A percentile compares a stretch with the other conserved stretches of the same genome.
Conservation (phyloP, 371 early-diverging fungal genomes). For the Umbelopsis sp. region DNA sequence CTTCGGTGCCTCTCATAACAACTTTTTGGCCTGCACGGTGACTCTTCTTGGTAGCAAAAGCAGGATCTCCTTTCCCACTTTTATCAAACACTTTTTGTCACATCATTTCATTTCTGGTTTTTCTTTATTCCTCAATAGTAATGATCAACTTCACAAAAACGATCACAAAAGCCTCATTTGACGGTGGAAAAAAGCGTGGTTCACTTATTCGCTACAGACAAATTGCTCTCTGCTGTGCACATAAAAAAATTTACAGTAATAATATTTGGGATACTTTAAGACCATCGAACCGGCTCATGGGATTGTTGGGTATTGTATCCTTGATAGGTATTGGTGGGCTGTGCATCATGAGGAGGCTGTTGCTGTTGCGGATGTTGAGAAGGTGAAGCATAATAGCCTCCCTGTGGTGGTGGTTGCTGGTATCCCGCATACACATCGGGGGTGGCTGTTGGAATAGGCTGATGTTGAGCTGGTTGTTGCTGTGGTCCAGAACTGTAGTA, state of each 20-base stretch:
- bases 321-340: constrained; percentile 22
- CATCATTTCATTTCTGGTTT: too few relatives aligned
- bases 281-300: constrained; percentile 9
- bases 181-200: too few relatives aligned
- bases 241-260: constrained; percentile 3
- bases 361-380: constrained; percentile 26
- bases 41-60: not conserved
- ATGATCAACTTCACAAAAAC: too few relatives aligned
- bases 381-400: constrained; percentile 23
- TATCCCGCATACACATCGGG: constrained; percentile 22
- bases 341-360: constrained; percentile 22
- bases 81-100: too few relatives aligned
- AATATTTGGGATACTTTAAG: not conserved
- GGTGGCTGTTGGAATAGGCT: constrained; percentile 22
- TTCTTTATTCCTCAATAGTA: too few relatives aligned
- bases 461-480: constrained; percentile 22
- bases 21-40: not conserved
- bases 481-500: constrained; percentile 23
- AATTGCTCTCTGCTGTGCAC: not conserved
- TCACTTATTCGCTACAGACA: not conserved
- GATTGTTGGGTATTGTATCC: constrained; percentile 19
- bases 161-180: too few relatives aligned
- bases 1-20: not conserved
- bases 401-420: constrained; percentile 29
- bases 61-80: not conserved